These are phyloP conservation scores for Neurospora cerealis DNA, from an alignment of 495 filamentous ascomycete species.

Conservation along the genomic window DNA sequence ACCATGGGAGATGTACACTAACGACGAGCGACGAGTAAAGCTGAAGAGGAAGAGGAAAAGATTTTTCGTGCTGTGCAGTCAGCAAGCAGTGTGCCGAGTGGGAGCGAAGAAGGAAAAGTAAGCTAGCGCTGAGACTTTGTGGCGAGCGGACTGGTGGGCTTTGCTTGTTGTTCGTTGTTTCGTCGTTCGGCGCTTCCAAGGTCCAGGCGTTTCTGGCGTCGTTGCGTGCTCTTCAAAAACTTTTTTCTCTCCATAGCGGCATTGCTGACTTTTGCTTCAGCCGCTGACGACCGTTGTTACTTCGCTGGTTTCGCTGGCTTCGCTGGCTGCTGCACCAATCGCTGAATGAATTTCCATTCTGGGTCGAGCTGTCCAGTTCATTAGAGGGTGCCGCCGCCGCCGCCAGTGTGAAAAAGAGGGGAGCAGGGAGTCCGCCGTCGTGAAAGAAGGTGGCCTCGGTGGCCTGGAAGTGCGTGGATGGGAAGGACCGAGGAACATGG, in stretches of 20 bases:
- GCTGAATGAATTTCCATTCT: not conserved
- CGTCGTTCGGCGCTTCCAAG: not conserved
- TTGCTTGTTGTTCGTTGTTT: not conserved
- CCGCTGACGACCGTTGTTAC: not conserved
- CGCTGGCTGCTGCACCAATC: not conserved
- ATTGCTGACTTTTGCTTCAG: not conserved
- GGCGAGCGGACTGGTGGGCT: not conserved
- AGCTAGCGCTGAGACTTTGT: not conserved
- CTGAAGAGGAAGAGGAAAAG: not conserved
- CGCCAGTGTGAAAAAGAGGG: not conserved
- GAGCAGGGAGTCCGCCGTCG: not conserved
- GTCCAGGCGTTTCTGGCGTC: not conserved
- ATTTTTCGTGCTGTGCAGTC: not conserved
- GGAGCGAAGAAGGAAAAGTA: not conserved
- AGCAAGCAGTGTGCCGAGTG: not conserved
- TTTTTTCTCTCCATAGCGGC: not conserved
- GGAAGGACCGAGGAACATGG: not conserved
- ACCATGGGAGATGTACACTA: not conserved
- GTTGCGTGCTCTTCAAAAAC: not conserved
- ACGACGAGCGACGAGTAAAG: not conserved
- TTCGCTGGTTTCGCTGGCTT: not conserved
- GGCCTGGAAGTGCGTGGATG: not conserved
- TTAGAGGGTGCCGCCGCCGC: not conserved
- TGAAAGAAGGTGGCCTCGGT: not conserved
- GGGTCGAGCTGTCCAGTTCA: not conserved